Percentiles rank a stretch among this genome's conserved stretches.
phyloP scores from a whole-genome alignment of 2,329 filamentous ascomycete species.

The Talaromyces islandicus region DNA sequence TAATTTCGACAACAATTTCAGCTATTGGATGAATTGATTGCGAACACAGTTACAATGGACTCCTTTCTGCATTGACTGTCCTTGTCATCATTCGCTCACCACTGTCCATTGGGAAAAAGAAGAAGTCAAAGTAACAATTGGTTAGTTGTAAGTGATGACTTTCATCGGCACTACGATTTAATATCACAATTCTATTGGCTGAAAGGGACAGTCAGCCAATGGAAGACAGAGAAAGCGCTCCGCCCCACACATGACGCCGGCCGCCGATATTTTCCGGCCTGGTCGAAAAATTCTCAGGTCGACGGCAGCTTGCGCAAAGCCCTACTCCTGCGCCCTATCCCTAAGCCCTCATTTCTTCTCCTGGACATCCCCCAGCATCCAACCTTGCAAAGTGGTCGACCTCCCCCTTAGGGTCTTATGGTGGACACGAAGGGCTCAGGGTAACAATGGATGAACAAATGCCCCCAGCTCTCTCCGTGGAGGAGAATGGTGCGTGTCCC shows the following conservation, averaged over 20 bases:
- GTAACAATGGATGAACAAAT: constrained; percentile 24
- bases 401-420: constrained; percentile 30
- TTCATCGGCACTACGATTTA: neutral
- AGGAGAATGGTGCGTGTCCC: constrained; percentile 28
- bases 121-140: neutral
- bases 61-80: neutral
- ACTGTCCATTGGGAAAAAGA: neutral
- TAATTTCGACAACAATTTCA: neutral
- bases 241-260: neutral
- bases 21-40: neutral
- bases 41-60: neutral
- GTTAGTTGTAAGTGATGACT: no score
- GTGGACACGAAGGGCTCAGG: constrained; percentile 23
- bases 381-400: constrained; percentile 15
- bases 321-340: constrained; percentile 42
- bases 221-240: neutral
- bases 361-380: constrained; percentile 26
- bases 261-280: constrained; percentile 5
- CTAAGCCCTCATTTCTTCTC: constrained; percentile 46
- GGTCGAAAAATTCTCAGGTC: constrained; percentile 7
- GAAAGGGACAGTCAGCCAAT: neutral
- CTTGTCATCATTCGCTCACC: neutral
- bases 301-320: constrained; percentile 21
- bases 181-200: neutral
- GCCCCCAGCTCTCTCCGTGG: constrained; percentile 23